phyloP scores from a whole-genome alignment of 2,329 filamentous ascomycete genomes.

The Trichophyton verrucosum region DNA sequence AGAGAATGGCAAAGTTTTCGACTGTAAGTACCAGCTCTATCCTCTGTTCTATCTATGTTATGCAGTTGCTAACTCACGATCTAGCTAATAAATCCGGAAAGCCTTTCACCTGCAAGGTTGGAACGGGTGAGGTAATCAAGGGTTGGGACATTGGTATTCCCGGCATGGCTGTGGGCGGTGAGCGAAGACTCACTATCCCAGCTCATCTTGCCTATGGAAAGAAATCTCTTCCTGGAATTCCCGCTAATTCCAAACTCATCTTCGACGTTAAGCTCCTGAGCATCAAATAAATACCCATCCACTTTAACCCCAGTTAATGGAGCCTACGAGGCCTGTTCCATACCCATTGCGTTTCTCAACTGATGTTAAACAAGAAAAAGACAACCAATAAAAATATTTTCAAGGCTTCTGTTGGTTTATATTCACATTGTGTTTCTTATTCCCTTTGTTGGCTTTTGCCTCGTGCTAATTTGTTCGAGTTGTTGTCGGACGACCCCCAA shows the following conservation, averaged over 20 bases:
- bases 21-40: constrained; percentile 50
- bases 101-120: constrained; percentile 92
- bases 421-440: not conserved
- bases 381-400: not conserved
- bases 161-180: constrained; percentile 86
- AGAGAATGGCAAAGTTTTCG: constrained; percentile 86
- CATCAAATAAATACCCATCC: constrained; percentile 52
- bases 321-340: not conserved
- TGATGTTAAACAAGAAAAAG: not conserved
- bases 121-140: constrained; percentile 92
- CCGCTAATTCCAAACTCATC: constrained; percentile 75
- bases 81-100: constrained; percentile 97
- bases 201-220: constrained; percentile 80
- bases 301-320: not conserved
- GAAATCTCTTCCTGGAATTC: constrained; percentile 70
- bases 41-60: not conserved
- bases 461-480: not conserved
- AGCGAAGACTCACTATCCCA: constrained; percentile 85
- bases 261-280: constrained; percentile 84
- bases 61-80: constrained; percentile 6
- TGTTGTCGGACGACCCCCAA: not conserved
- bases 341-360: too few species aligned
- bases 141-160: constrained; percentile 92
- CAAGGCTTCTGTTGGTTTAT: not conserved
- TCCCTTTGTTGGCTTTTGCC: not conserved